Conservation (phyloP, 1,284 basidiomycete genomes). For the Tremellales sp. region DNA sequence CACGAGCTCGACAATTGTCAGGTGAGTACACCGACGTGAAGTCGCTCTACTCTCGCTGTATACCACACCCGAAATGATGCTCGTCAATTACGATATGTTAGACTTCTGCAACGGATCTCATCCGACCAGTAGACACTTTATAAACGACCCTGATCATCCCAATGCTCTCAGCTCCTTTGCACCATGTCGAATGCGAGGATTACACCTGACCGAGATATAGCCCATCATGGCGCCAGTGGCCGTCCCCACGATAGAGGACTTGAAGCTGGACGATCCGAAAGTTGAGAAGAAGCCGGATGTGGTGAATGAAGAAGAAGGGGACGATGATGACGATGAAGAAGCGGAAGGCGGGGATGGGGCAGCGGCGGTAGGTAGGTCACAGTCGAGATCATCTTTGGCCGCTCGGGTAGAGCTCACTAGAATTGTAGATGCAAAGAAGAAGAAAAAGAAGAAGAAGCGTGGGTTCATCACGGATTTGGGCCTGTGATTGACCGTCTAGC, state of each 20-base stretch:
- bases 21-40: no score
- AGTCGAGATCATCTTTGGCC: background rate
- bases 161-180: background rate
- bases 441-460: conserved; percentile 89
- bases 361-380: conserved; percentile 11
- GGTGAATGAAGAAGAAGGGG: conserved; percentile 29
- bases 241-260: conserved; percentile 26
- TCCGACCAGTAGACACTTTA: conserved; percentile 28
- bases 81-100: conserved; percentile 36
- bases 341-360: conserved; percentile 30
- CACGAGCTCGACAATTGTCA: no score
- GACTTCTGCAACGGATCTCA: conserved; percentile 35
- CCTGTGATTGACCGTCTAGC: conserved; percentile 31
- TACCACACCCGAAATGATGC: conserved; percentile 13
- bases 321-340: conserved; percentile 43
- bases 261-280: conserved; percentile 26
- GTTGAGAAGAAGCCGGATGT: conserved; percentile 15
- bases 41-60: no score
- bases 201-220: background rate
- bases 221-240: conserved; percentile 30
- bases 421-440: conserved; percentile 58
- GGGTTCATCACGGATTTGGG: conserved; percentile 7
- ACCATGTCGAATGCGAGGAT: background rate
- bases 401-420: background rate
- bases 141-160: conserved; percentile 22